A percentile compares a stretch with the other conserved stretches of the same genome.
Evolutionary conservation across 31 red algal genomes (phyloP).

Genomic region (Odonthalia washingtoniensis): DNA sequence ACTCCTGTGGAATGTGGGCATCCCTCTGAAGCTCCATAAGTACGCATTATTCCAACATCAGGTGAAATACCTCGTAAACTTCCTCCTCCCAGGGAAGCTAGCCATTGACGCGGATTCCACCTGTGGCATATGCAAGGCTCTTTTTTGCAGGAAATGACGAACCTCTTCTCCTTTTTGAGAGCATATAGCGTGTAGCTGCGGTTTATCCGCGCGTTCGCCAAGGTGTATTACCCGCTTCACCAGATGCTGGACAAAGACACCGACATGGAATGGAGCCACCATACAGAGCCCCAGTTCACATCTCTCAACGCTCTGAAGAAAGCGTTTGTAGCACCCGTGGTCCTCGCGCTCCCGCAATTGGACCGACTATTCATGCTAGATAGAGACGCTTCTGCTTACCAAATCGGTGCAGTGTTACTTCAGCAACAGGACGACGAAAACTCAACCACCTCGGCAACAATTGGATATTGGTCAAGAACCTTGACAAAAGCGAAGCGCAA

Average conservation of each 20-base stretch:
- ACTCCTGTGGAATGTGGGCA: background rate
- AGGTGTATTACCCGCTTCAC: background rate
- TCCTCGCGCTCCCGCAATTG: background rate
- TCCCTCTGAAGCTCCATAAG: slow-evolving; percentile 32
- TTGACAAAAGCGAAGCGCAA: too few relatives aligned
- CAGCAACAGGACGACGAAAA: background rate
- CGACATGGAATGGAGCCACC: background rate
- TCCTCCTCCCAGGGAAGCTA: slow-evolving; percentile 12
- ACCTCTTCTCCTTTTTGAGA: slow-evolving; percentile 22
- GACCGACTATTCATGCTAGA: background rate
- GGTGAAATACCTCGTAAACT: slow-evolving; percentile 24
- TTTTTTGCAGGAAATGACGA: background rate
- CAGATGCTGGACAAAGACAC: too few relatives aligned
- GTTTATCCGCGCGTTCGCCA: slow-evolving; percentile 23
- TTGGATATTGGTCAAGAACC: slow-evolving; percentile 12
- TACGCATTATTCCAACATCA: slow-evolving; percentile 22
- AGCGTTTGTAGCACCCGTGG: background rate
- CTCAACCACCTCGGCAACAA: background rate
- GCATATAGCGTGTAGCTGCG: slow-evolving; percentile 46
- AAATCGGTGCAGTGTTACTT: background rate
- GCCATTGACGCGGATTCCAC: background rate
- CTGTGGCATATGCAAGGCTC: slow-evolving; percentile 11
- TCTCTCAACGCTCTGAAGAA: background rate
- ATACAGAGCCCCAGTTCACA: background rate
- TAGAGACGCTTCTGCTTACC: background rate